Evolutionary conservation across 345 rosid species (phyloP), one percentile per base, ranked within the genome.

Genomic region (Erysimum cheiranthoides): DNA sequence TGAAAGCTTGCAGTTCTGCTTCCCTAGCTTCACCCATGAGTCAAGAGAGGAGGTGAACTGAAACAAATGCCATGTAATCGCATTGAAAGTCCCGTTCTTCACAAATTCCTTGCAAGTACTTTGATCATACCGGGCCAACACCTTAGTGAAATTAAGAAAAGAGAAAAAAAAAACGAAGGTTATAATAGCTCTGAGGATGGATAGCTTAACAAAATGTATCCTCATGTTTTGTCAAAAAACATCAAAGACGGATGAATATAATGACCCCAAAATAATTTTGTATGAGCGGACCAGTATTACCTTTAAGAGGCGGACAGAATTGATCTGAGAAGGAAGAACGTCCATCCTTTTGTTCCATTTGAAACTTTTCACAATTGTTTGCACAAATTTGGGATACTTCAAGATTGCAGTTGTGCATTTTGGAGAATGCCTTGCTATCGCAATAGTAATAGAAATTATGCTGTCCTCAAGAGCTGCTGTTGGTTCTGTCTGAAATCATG

Each of bases 361-460:
- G 76, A 94, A 91, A 79, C 85, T 86, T 54, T 81, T 74, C 73
- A 89, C 87, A 79, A 94, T 59, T 17, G 80, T 78, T 71, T 84
- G 80, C 57, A 91, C 82, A 73, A 94, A 92, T 68, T 88, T 87
- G 80, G 86, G 87, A 71, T 86, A 94, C 75, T 87, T 84, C 84
- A 87, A 70, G 69, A 94, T 79, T 84, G 93, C 90, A 82, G 78
- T 67, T 64, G 87, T 88, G 81, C 90, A 86, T 49, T 79, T 86
- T 73, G 92, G 92, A 27, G 97, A 94, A 86, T 94, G 97, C 86
- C 96, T 89, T 58, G 96, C 94, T 71, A 94, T 83, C 27, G 87
- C 94, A 77, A 84, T 56, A 45, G 93, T 86, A 66, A 87, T 61
- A 61, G 95, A 86, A 53, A 91, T 78, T 49, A 88, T 8, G 85